Evolutionary conservation across 2,329 filamentous ascomycete species (phyloP).

Genomic region (Pseudocercospora macadamiae): DNA sequence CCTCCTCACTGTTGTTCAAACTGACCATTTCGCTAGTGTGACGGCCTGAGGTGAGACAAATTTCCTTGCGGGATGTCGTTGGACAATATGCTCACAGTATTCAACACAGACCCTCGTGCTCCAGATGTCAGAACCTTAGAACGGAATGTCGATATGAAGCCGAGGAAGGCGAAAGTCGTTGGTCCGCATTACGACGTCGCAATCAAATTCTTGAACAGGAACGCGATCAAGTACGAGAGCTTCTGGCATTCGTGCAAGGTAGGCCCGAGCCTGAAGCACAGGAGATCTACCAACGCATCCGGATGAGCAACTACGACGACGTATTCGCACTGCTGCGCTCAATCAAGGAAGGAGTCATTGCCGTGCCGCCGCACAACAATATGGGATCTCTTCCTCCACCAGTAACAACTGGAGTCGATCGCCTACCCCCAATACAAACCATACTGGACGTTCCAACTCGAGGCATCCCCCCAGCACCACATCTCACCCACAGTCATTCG

Average conservation of each 20-base stretch:
- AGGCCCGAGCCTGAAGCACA: slow-evolving; percentile 34
- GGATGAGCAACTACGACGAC: slow-evolving; percentile 27
- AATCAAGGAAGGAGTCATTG: slow-evolving; percentile 22
- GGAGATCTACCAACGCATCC: slow-evolving; percentile 35
- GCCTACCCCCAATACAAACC: slow-evolving; percentile 27
- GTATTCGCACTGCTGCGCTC: slow-evolving; percentile 29
- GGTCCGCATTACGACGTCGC: slow-evolving; percentile 37
- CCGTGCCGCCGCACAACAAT: slow-evolving; percentile 14
- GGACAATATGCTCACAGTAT: slow-evolving; percentile 11
- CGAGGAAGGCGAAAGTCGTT: slow-evolving; percentile 39
- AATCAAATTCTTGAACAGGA: slow-evolving; percentile 37
- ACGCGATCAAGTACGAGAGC: slow-evolving; percentile 34
- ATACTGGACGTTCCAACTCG: slow-evolving; percentile 25
- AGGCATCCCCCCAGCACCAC: slow-evolving; percentile 13
- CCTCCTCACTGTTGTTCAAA: neutral
- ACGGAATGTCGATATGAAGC: slow-evolving; percentile 39
- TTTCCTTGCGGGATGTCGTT: neutral
- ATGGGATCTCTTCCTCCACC: slow-evolving; percentile 8
- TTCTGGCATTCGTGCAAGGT: slow-evolving; percentile 32
- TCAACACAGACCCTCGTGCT: slow-evolving; percentile 32
- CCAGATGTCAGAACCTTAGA: slow-evolving; percentile 33
- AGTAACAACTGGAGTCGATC: slow-evolving; percentile 18
- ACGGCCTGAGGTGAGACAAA: slow-evolving; percentile 30
- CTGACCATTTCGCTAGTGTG: slow-evolving; percentile 28
- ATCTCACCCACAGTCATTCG: slow-evolving; percentile 24